Evolutionary conservation across 2,329 filamentous ascomycete genomes (phyloP).

Genomic region (Botrytis sinoallii): DNA sequence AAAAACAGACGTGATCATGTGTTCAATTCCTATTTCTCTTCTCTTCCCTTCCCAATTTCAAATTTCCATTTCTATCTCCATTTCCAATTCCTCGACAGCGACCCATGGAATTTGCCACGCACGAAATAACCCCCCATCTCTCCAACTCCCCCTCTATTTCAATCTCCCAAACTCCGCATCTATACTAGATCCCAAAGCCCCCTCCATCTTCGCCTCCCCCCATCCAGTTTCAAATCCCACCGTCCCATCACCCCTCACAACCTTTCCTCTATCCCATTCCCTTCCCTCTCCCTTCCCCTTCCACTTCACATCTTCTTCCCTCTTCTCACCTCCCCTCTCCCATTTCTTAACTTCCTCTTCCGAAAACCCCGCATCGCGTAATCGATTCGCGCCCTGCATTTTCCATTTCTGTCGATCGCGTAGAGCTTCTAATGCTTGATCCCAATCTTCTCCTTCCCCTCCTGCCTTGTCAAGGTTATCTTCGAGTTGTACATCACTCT

Average conservation of each 20-base stretch:
- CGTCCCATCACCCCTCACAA: slow-evolving; percentile 52
- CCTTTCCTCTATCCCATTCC: slow-evolving; percentile 66
- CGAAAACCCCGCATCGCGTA: slow-evolving; percentile 75
- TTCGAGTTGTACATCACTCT: slow-evolving; percentile 50
- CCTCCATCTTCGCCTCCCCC: slow-evolving; percentile 29
- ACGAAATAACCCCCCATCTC: not conserved
- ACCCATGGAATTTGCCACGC: not conserved
- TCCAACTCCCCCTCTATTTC: not conserved
- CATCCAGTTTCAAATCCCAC: slow-evolving; percentile 38
- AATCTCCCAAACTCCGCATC: not conserved
- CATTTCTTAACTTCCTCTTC: slow-evolving; percentile 71
- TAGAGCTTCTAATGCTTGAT: slow-evolving; percentile 72
- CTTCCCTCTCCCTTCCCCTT: slow-evolving; percentile 48
- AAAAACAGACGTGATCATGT: not conserved
- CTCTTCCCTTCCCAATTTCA: too few relatives aligned
- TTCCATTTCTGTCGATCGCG: slow-evolving; percentile 78
- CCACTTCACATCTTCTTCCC: slow-evolving; percentile 70
- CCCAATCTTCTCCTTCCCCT: slow-evolving; percentile 62
- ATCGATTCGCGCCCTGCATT: slow-evolving; percentile 68
- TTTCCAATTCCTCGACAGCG: not conserved
- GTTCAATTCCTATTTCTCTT: not conserved
- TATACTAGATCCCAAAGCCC: not conserved
- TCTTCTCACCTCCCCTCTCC: slow-evolving; percentile 59
- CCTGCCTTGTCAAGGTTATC: slow-evolving; percentile 45
- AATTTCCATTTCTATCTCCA: too few relatives aligned